Evolutionary conservation across 2,329 filamentous ascomycete genomes (phyloP), one percentile per base, ranked within the genome.

Genomic region (Hortaea werneckii): DNA sequence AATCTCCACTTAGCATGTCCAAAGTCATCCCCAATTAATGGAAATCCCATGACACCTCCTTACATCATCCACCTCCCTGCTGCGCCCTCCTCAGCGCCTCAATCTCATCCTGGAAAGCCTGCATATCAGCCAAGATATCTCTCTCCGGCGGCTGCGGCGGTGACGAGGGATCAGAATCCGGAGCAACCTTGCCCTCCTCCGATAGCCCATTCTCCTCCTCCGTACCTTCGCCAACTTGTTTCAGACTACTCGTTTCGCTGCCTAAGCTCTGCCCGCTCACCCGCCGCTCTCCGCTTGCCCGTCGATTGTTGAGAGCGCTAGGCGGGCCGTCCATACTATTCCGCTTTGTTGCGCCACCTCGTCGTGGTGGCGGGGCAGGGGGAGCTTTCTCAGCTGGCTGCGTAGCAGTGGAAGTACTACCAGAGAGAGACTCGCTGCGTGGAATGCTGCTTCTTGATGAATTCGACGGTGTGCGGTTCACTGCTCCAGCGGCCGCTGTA

Each of bases 41-140:
- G 20, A 20, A 20, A 20, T 20, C 20, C 4, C 4, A 4, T 20
- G 20, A 20, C 20, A 20, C 20, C 20, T 20, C 20, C 32, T n/a
- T 35, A 35, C 9, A 35, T n/a, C 32, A 35, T 35, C 32, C 8
- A 9, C 32, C 32, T 9, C 32, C 32, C 9, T n/a, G 9, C 32
- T 35, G 32, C 32, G 32, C 32, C n/a, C 4, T 35, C 32, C 32
- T 35, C 32, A 62, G 42, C 6, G 57, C 59, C 32, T 62, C 60
- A 29, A 62, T 57, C 47, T 62, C 60, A 2, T 52, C 57, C 46
- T 61, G 57, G 42, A 62, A 57, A 10, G 59, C 57, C 8, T 51
- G 42, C 52, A 63, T 54, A 42, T 63, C 59, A 9, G 57, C 59
- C 34, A 63, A 45, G 5, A 62, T 54, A 44, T 62, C 54, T 27